phyloP scores from a whole-genome alignment of 2,329 filamentous ascomycete genomes.

The Ascochyta lentis region DNA sequence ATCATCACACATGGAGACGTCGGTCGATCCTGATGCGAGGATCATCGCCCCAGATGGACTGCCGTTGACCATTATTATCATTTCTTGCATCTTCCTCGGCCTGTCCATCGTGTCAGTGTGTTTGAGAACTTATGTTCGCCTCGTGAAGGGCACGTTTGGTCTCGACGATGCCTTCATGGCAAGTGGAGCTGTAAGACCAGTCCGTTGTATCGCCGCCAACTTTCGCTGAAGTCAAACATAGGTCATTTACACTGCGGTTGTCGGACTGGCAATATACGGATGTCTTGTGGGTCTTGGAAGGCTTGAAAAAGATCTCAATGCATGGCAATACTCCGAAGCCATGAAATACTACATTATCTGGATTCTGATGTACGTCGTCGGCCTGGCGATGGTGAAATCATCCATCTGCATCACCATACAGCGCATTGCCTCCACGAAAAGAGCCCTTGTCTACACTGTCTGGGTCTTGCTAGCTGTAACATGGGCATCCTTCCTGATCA shows the following conservation, averaged over 20 bases:
- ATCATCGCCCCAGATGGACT: slow-evolving; percentile 24
- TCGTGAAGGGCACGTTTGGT: slow-evolving; percentile 24
- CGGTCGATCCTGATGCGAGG: slow-evolving; percentile 20
- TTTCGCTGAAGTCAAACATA: slow-evolving; percentile 1
- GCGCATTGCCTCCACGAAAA: slow-evolving; percentile 31
- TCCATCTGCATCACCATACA: slow-evolving; percentile 34
- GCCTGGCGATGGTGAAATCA: slow-evolving; percentile 32
- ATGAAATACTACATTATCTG: slow-evolving; percentile 37
- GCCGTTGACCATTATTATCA: slow-evolving; percentile 26
- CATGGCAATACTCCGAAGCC: slow-evolving; percentile 27
- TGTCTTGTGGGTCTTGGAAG: slow-evolving; percentile 28
- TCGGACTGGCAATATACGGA: slow-evolving; percentile 24
- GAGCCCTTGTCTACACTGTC: slow-evolving; percentile 22
- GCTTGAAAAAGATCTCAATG: slow-evolving; percentile 25
- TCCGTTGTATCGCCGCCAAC: not conserved
- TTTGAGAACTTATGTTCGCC: slow-evolving; percentile 25
- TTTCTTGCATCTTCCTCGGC: slow-evolving; percentile 22
- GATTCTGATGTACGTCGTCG: slow-evolving; percentile 33
- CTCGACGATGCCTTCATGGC: slow-evolving; percentile 28
- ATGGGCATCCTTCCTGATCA: slow-evolving; percentile 31
- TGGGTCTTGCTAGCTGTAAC: slow-evolving; percentile 26
- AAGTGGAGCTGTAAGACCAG: slow-evolving; percentile 19
- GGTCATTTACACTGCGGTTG: slow-evolving; percentile 22
- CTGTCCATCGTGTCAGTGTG: slow-evolving; percentile 25
- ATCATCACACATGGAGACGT: slow-evolving; percentile 11